Conservation (phyloP, 2,329 filamentous ascomycete species). For the Fusarium marasasianum region DNA sequence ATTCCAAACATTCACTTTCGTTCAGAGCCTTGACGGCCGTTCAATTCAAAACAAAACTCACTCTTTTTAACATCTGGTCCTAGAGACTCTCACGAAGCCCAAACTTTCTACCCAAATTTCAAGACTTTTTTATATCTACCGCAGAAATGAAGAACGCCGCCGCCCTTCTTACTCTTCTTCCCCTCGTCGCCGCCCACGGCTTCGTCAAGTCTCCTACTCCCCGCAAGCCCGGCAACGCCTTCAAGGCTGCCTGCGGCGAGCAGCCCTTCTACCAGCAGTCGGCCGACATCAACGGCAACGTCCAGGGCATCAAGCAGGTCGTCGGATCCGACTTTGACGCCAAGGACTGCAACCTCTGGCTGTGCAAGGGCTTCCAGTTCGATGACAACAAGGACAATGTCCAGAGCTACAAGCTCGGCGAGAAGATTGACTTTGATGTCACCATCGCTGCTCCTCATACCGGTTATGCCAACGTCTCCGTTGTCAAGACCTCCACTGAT, state of each 20-base stretch:
- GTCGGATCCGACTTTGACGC: slow-evolving; percentile 38
- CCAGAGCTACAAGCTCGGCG: slow-evolving; percentile 54
- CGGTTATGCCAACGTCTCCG: slow-evolving; percentile 63
- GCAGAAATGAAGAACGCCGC: slow-evolving; percentile 39
- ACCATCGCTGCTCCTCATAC: slow-evolving; percentile 56
- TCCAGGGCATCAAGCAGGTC: slow-evolving; percentile 49
- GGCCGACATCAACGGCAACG: slow-evolving; percentile 51
- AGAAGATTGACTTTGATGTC: slow-evolving; percentile 54
- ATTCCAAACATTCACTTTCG: slow-evolving; percentile 38
- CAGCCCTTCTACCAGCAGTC: slow-evolving; percentile 48
- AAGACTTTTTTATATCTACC: background rate
- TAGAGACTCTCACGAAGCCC: slow-evolving; percentile 31
- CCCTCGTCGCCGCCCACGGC: slow-evolving; percentile 54
- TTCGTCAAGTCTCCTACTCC: slow-evolving; percentile 53
- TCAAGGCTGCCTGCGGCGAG: slow-evolving; percentile 55
- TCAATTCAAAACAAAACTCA: slow-evolving; percentile 28
- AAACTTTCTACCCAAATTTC: too few species aligned
- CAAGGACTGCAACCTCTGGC: slow-evolving; percentile 52
- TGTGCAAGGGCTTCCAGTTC: slow-evolving; percentile 59
- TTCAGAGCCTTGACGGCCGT: slow-evolving; percentile 46
- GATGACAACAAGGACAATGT: slow-evolving; percentile 56
- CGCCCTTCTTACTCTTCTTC: slow-evolving; percentile 39
- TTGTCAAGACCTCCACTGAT: slow-evolving; percentile 64
- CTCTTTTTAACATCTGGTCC: slow-evolving; percentile 44
- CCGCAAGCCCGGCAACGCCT: slow-evolving; percentile 55